phyloP scores from a whole-genome alignment of 2,329 filamentous ascomycete species.

The Pleochaeta shiraiana region DNA sequence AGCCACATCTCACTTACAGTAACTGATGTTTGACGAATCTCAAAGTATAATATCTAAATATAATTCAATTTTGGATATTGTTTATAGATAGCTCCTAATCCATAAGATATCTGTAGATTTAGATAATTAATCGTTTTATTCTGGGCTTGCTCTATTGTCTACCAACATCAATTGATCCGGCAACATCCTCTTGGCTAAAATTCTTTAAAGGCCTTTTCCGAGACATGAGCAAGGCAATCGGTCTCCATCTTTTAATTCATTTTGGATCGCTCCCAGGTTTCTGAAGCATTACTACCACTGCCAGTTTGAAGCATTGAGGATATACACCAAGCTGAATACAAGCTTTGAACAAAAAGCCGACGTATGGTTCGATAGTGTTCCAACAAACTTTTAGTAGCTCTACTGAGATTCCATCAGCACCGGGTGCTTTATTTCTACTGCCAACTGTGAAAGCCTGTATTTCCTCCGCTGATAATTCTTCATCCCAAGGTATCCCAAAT shows the following conservation, averaged over 20 bases:
- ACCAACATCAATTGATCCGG: too few relatives aligned
- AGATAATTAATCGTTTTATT: too few relatives aligned
- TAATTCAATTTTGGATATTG: too few relatives aligned
- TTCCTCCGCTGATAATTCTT: neutral
- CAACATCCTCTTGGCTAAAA: neutral
- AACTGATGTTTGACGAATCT: too few relatives aligned
- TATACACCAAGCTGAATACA: neutral
- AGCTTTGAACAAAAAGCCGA: neutral
- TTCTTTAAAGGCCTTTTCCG: neutral
- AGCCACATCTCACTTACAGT: too few relatives aligned
- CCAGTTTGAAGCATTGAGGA: neutral
- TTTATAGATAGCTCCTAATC: too few relatives aligned
- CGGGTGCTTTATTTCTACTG: neutral
- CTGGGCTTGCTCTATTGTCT: too few relatives aligned
- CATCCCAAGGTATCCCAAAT: neutral
- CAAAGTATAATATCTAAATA: too few relatives aligned
- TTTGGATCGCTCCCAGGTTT: neutral
- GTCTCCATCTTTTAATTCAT: neutral
- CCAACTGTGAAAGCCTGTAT: neutral
- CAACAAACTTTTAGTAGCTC: neutral
- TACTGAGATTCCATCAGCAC: neutral
- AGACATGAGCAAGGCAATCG: neutral
- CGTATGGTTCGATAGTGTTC: neutral
- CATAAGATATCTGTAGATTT: too few relatives aligned
- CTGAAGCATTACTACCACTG: neutral